These are phyloP conservation scores for Torulaspora pretoriensis DNA, from an alignment of 1,139 yeast species.

Conservation along the genomic window DNA sequence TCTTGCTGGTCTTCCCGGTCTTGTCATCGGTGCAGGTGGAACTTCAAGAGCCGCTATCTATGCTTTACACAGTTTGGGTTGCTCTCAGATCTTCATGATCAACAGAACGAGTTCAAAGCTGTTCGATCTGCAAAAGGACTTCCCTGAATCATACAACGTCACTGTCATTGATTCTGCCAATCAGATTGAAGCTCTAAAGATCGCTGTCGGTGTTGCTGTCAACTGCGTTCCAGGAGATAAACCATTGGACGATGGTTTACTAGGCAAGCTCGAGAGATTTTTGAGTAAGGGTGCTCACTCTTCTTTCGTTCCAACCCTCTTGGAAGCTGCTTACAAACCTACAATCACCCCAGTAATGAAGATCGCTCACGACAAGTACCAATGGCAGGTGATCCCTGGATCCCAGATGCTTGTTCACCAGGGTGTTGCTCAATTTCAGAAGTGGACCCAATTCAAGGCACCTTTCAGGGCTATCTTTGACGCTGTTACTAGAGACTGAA, in stretches of 20 bases:
- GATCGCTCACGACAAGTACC: slow-evolving; percentile 54
- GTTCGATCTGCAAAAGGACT: slow-evolving; percentile 51
- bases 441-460: slow-evolving; percentile 69
- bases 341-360: slow-evolving; percentile 78
- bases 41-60: slow-evolving; percentile 93
- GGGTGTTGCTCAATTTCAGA: slow-evolving; percentile 79
- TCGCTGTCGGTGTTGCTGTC: slow-evolving; percentile 58
- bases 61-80: slow-evolving; percentile 79
- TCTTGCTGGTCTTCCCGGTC: slow-evolving; percentile 46
- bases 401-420: slow-evolving; percentile 88
- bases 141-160: slow-evolving; percentile 61
- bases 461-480: slow-evolving; percentile 57
- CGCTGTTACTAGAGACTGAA: slow-evolving; percentile 45
- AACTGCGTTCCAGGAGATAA: slow-evolving; percentile 88
- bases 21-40: slow-evolving; percentile 96
- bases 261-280: slow-evolving; percentile 46
- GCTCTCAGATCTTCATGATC: slow-evolving; percentile 66
- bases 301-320: slow-evolving; percentile 50
- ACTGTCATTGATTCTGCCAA: slow-evolving; percentile 52
- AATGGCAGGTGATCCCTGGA: slow-evolving; percentile 80
- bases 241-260: slow-evolving; percentile 56
- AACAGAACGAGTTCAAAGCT: slow-evolving; percentile 77
- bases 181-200: slow-evolving; percentile 38
- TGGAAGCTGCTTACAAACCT: slow-evolving; percentile 95
- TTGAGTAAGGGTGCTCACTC: slow-evolving; percentile 39